Conservation (phyloP, 2,329 filamentous ascomycete genomes). For the Trichoderma koningii region DNA sequence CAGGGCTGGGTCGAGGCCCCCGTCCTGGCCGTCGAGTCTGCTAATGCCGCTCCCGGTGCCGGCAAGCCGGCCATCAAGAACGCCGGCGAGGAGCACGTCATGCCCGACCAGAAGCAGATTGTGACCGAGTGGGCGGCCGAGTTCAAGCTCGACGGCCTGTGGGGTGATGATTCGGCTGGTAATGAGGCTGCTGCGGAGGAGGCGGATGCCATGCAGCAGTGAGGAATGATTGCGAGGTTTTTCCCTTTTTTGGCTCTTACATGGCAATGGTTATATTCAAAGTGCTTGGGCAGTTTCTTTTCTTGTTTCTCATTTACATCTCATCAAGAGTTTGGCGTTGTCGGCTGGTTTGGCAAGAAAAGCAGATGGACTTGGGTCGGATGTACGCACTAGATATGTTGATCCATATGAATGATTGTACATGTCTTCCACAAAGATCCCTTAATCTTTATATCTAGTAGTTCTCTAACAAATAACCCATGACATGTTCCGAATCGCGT, state of each 20-base stretch:
- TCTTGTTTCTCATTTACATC: slow-evolving; percentile 28
- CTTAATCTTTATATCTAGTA: not conserved
- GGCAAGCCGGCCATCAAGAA: slow-evolving; percentile 41
- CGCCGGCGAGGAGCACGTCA: slow-evolving; percentile 47
- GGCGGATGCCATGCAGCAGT: slow-evolving; percentile 57
- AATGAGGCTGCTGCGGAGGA: slow-evolving; percentile 22
- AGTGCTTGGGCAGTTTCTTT: not conserved
- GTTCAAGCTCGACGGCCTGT: slow-evolving; percentile 92
- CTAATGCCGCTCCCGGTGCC: slow-evolving; percentile 1
- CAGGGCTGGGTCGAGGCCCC: slow-evolving; percentile 88
- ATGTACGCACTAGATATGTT: slow-evolving; percentile 33
- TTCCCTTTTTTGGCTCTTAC: not conserved
- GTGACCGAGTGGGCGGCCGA: slow-evolving; percentile 92
- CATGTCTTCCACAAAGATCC: not conserved
- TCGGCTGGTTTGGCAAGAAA: slow-evolving; percentile 38
- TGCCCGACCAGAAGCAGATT: slow-evolving; percentile 77
- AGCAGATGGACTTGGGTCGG: slow-evolving; percentile 30
- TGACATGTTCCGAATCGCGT: not conserved
- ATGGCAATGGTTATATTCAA: not conserved
- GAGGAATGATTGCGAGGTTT: slow-evolving; percentile 29
- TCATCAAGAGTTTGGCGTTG: slow-evolving; percentile 38
- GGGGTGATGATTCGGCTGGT: slow-evolving; percentile 62
- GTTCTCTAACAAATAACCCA: not conserved
- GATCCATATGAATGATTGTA: slow-evolving; percentile 30
- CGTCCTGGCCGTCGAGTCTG: slow-evolving; percentile 57